phyloP scores from a whole-genome alignment of 352 stramenopile species.

The Globisporangium irregulare region DNA sequence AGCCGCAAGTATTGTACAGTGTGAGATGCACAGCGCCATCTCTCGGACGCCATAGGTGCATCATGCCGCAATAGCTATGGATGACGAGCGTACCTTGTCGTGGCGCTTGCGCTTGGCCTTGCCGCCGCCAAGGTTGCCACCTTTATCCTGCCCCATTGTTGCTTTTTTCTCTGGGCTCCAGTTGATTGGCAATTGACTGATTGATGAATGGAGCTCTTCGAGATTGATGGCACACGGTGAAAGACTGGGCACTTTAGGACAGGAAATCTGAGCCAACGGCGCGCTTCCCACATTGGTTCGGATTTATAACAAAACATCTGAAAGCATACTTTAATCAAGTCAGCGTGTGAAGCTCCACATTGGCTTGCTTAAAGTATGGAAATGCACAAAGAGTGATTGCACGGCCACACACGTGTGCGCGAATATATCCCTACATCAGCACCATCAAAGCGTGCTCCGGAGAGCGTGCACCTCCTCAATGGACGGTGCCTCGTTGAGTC shows the following conservation, averaged over 20 bases:
- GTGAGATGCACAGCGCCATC: background rate
- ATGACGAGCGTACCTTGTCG: constrained; percentile 7
- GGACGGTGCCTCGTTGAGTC: constrained; percentile 2
- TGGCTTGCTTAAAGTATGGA: background rate
- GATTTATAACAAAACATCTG: background rate
- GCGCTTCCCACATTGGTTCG: background rate
- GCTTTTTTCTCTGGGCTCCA: constrained; percentile 1
- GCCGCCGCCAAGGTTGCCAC: constrained; percentile 15
- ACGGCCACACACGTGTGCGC: background rate
- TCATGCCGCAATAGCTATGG: background rate
- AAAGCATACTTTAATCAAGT: background rate
- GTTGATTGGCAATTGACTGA: background rate
- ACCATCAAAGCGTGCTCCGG: constrained; percentile 9
- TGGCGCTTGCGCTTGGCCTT: constrained; percentile 19
- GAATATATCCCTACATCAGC: background rate
- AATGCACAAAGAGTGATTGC: no score
- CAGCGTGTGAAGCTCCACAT: background rate
- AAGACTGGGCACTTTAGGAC: background rate
- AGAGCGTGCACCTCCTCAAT: constrained; percentile 11
- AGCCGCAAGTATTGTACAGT: background rate
- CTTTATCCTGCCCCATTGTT: constrained; percentile 18
- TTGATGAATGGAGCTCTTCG: background rate
- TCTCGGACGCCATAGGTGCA: background rate
- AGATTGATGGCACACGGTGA: background rate
- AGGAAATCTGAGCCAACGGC: background rate